Base-by-base conservation (phyloP, 2,329 filamentous ascomycete species). In the Calonectria hongkongensis region DNA sequence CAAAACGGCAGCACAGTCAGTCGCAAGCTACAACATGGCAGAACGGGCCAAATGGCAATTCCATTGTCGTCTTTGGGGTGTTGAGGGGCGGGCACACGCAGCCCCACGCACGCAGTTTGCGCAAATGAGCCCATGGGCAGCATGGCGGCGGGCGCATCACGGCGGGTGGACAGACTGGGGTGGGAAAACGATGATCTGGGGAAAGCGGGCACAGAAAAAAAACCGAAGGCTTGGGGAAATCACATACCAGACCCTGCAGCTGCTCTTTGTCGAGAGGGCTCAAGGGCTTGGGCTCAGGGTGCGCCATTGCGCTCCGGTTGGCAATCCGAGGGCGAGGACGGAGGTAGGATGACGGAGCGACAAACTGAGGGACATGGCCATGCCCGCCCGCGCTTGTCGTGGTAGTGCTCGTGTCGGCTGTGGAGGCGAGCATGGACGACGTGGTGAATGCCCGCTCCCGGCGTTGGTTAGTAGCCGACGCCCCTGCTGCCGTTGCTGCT, bases 221-320 rank as follows among this genome's bases (percentile, higher is more conserved):
- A 54, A n/a, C 43, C 62, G 51, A 39, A 25, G 65, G 48, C 54
- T 67, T 68, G 54, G 71, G 58, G 69, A 51, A 33, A 68, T 60
- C 54, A 82, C 93, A 87, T 87, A 95, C 94, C 88, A 96, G 87
- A 79, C 93, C 94, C 82, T 94, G 92, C 81, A 93, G 89, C 86
- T 96, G 94, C 82, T 96, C 94, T 86, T 89, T 91, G 84, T 96
- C 94, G 71, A 94, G 87, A 73, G 90, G 88, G 79, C 88, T 92
- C 84, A 88, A 86, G 73, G 85, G 82, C 75, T 84, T 85, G 75
- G 83, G 78, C 75, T 87, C 85, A 72, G 85, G 76, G 75, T 74
- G 76, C 76, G 83, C 79, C 83, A 85, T 85, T 76, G 79, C 79
- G 78, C 76, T 82, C 73, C 81, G 78, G 70, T 79, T 78, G 51